A percentile compares a stretch with the other conserved stretches of the same genome.
Conservation (phyloP, 441 rosid species). For the Melastoma candidum region DNA sequence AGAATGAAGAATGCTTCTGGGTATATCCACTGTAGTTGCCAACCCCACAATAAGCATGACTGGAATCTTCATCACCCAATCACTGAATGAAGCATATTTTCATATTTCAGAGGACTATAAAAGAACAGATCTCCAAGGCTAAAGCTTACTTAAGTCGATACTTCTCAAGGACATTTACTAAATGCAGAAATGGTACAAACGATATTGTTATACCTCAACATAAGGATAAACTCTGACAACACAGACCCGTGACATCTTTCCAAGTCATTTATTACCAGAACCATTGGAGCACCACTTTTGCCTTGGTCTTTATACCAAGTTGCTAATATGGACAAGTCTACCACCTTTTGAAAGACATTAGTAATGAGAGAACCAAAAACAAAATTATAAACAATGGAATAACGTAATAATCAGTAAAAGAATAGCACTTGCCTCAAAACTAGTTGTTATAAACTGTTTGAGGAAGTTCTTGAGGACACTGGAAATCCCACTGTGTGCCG, state of each 20-base stretch:
- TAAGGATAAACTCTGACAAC: conserved; percentile 68
- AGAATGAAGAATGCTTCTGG: conserved; percentile 49
- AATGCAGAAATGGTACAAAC: not conserved
- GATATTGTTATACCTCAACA: conserved; percentile 48
- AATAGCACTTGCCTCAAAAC: conserved; percentile 56
- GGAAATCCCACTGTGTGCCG: conserved; percentile 58
- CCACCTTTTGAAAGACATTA: conserved; percentile 41
- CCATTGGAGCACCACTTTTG: conserved; percentile 38
- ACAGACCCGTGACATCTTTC: conserved; percentile 76
- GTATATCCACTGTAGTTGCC: conserved; percentile 75
- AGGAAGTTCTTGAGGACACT: conserved; percentile 74
- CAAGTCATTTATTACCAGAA: conserved; percentile 67
- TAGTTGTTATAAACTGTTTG: conserved; percentile 56
- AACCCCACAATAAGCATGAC: conserved; percentile 70
- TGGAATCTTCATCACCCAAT: conserved; percentile 84
- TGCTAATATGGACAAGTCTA: conserved; percentile 66
- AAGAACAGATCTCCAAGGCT: not conserved
- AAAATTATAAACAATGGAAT: conserved; percentile 3
- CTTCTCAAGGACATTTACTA: not conserved
- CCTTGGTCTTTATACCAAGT: conserved; percentile 72
- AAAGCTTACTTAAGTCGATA: not conserved
- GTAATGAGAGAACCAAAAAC: conserved; percentile 12
- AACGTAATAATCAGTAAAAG: conserved; percentile 1
- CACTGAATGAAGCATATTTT: conserved; percentile 32
- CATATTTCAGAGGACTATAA: not conserved